These are phyloP conservation scores for Podosphaera leucotricha DNA, from an alignment of 2,329 filamentous ascomycete genomes.

Conservation along the genomic window DNA sequence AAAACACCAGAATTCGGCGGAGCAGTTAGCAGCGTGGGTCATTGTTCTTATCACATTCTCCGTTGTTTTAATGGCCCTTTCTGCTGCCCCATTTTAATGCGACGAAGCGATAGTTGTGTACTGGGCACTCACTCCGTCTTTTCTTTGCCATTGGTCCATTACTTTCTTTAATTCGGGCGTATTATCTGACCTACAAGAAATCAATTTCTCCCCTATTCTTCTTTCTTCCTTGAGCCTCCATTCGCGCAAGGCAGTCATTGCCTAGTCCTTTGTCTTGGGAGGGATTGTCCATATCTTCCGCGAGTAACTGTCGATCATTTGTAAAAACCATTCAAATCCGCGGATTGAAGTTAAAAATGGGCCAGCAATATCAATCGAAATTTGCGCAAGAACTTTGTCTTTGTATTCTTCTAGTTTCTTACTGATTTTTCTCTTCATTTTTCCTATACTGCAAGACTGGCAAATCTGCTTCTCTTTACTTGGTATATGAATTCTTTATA, in stretches of 20 bases:
- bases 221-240: neutral
- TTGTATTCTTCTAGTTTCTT: neutral
- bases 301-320: neutral
- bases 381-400: neutral
- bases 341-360: neutral
- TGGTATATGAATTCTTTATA: neutral
- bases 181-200: conserved; percentile 1
- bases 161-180: neutral
- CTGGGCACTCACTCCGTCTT: neutral
- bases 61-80: neutral
- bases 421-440: neutral
- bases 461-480: neutral
- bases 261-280: neutral
- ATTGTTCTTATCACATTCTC: neutral
- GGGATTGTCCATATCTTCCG: conserved; percentile 1
- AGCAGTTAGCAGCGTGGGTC: neutral
- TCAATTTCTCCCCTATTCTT: neutral
- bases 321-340: neutral
- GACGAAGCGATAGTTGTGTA: neutral
- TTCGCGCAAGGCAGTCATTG: neutral
- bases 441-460: neutral
- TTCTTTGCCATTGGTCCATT: neutral
- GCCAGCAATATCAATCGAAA: neutral
- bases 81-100: neutral
- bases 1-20: conserved; percentile 1